phyloP scores from a whole-genome alignment of 768 basidiomycete genomes.

The Phlebiopsis gigantea region DNA sequence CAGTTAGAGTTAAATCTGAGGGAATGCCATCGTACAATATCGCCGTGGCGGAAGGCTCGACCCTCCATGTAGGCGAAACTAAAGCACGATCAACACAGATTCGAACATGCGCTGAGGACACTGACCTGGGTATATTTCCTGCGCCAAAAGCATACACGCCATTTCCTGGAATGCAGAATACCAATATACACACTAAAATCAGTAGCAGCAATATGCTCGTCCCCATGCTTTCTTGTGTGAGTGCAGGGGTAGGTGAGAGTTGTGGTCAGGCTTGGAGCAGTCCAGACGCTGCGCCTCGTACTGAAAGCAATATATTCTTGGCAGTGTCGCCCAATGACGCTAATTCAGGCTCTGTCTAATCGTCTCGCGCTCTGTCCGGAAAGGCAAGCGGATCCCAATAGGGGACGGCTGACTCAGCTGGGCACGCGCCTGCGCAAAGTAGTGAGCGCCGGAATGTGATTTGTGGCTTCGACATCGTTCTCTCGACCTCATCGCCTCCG shows the following conservation, averaged over 20 bases:
- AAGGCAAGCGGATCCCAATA: neutral
- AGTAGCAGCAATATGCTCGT: conserved; percentile 13
- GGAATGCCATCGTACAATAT: conserved; percentile 48
- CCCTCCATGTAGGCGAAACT: conserved; percentile 87
- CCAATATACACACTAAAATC: conserved; percentile 45
- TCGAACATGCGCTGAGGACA: neutral
- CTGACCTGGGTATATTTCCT: conserved; percentile 69
- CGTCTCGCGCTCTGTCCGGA: neutral
- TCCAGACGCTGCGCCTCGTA: neutral
- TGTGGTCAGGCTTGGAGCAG: neutral
- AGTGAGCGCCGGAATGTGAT: conserved; percentile 10
- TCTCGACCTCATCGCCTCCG: conserved; percentile 19
- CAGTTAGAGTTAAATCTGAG: conserved; percentile 9
- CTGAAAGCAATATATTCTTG: neutral
- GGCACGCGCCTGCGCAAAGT: conserved; percentile 6
- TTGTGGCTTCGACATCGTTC: conserved; percentile 20
- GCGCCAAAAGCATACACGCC: conserved; percentile 74
- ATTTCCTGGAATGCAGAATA: conserved; percentile 50
- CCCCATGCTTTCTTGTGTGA: conserved; percentile 12
- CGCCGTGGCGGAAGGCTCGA: conserved; percentile 82
- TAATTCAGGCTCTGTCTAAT: neutral
- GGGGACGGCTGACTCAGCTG: neutral
- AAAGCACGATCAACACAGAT: neutral
- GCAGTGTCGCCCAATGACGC: conserved; percentile 1
- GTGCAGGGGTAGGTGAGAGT: neutral